These are phyloP conservation scores for Penicillium steckii DNA, from an alignment of 495 filamentous ascomycete species.

Conservation along the genomic window DNA sequence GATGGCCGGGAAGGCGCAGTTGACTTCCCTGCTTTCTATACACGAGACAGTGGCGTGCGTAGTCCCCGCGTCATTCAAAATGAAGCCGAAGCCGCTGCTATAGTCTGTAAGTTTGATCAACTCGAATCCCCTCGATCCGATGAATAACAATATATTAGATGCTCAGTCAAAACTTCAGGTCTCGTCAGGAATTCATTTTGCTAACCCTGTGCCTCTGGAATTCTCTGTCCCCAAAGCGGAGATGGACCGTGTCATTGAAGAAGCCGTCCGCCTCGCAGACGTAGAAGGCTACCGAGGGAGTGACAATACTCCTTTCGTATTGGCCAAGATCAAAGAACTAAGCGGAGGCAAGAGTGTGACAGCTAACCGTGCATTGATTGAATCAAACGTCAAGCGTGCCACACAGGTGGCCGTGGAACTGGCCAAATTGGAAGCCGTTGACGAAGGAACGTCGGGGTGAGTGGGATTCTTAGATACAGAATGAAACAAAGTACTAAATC, in stretches of 20 bases:
- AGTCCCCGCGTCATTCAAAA: conserved; percentile 73
- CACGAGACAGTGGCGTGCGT: conserved; percentile 74
- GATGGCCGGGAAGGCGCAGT: conserved; percentile 66
- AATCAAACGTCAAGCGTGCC: conserved; percentile 76
- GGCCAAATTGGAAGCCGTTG: conserved; percentile 54
- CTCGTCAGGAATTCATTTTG: conserved; percentile 75
- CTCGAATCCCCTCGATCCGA: no score
- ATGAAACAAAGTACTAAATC: conserved; percentile 31
- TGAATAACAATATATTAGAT: conserved; percentile 43
- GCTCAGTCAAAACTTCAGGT: conserved; percentile 64
- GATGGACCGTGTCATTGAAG: conserved; percentile 71
- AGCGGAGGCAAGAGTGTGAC: conserved; percentile 68
- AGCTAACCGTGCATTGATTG: conserved; percentile 76
- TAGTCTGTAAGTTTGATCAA: conserved; percentile 62
- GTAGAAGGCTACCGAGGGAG: conserved; percentile 68
- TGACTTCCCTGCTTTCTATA: conserved; percentile 89
- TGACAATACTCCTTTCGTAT: conserved; percentile 85
- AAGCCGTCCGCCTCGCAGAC: conserved; percentile 71
- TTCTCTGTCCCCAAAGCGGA: conserved; percentile 66
- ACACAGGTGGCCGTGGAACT: conserved; percentile 78
- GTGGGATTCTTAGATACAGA: conserved; percentile 25
- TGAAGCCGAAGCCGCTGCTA: conserved; percentile 79
- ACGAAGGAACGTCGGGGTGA: conserved; percentile 36
- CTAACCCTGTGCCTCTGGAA: conserved; percentile 79
- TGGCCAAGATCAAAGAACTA: conserved; percentile 76